Evolutionary conservation across 2,329 filamentous ascomycete genomes (phyloP).

Genomic region (Penicillium olsonii): DNA sequence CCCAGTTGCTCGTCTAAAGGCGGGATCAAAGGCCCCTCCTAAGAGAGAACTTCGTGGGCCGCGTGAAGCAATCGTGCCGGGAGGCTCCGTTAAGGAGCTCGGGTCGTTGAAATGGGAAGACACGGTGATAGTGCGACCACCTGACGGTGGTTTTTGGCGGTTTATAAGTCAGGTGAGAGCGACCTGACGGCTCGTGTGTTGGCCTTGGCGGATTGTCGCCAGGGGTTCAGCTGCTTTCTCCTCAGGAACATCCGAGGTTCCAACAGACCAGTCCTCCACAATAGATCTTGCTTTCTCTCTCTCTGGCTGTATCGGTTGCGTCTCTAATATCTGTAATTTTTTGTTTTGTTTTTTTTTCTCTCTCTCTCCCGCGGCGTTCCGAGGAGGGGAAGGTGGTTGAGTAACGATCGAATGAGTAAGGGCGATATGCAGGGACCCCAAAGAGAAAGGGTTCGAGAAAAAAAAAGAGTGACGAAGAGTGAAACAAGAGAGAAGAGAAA

Average conservation of each 20-base stretch:
- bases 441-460: not conserved
- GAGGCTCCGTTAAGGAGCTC: conserved; percentile 44
- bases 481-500: not conserved
- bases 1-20: conserved; percentile 50
- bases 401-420: conserved; percentile 2
- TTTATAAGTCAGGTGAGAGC: conserved; percentile 12
- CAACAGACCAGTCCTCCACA: too few species aligned
- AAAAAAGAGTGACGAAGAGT: conserved; percentile 6
- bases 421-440: conserved; percentile 1
- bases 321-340: not conserved
- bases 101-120: conserved; percentile 30
- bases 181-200: not conserved
- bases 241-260: not conserved
- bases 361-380: conserved; percentile 1
- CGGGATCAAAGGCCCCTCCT: conserved; percentile 56
- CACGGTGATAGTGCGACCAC: conserved; percentile 38
- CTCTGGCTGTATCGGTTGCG: too few species aligned
- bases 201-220: conserved; percentile 8
- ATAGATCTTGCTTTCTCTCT: not conserved
- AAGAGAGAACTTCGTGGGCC: conserved; percentile 61
- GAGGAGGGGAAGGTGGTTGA: not conserved
- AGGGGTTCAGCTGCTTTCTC: not conserved
- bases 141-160: conserved; percentile 24
- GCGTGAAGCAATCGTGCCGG: conserved; percentile 58
- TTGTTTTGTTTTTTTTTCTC: not conserved